Conservation (phyloP, 345 rosid species). For the Citrus sinensis region DNA sequence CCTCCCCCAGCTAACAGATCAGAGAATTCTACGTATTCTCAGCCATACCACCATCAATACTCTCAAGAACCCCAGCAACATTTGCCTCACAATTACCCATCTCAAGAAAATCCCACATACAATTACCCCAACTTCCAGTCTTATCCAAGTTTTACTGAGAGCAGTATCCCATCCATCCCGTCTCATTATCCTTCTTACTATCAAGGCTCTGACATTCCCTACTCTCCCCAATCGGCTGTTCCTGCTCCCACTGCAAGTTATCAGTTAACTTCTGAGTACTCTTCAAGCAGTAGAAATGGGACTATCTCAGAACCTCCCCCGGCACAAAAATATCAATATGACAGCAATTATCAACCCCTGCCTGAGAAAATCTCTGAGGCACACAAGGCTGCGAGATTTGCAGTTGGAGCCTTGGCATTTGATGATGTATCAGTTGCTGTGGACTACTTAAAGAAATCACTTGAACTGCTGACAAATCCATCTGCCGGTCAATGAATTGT, state of each 20-base stretch:
- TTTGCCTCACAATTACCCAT: constrained; percentile 47
- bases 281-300: constrained; percentile 49
- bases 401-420: constrained; percentile 94
- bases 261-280: constrained; percentile 44
- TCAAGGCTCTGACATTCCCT: constrained; percentile 67
- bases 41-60: constrained; percentile 55
- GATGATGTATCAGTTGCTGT: constrained; percentile 90
- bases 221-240: constrained; percentile 54
- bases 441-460: constrained; percentile 72
- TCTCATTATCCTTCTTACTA: constrained; percentile 58
- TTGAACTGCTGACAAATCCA: constrained; percentile 78
- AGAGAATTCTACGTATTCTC: constrained; percentile 45
- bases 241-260: constrained; percentile 51
- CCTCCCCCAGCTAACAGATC: constrained; percentile 40
- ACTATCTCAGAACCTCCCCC: constrained; percentile 40
- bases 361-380: constrained; percentile 90
- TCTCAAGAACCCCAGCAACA: constrained; percentile 58
- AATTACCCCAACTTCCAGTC: constrained; percentile 78
- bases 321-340: constrained; percentile 54
- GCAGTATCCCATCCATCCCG: constrained; percentile 67
- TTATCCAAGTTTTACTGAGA: constrained; percentile 81
- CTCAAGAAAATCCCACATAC: constrained; percentile 51
- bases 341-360: constrained; percentile 80
- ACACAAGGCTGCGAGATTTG: constrained; percentile 96
- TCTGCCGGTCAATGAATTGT: constrained; percentile 38